phyloP scores from a whole-genome alignment of 2,329 filamentous ascomycete species.

The Monascus ruber region DNA sequence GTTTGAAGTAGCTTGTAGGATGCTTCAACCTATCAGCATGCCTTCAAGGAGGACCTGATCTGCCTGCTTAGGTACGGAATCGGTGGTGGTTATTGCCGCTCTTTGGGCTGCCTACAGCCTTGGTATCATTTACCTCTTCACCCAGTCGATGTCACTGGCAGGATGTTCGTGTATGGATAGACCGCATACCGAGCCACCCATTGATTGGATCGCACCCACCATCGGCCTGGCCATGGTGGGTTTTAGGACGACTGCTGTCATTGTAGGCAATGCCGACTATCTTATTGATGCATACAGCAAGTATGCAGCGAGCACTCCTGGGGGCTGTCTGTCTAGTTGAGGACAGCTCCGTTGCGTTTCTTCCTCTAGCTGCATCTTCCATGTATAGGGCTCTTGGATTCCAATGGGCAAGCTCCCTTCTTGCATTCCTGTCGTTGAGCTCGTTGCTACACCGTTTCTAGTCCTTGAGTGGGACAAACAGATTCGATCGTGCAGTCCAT shows the following conservation, averaged over 20 bases:
- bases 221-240: slow-evolving; percentile 28
- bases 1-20: no score
- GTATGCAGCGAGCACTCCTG: slow-evolving; percentile 36
- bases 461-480: slow-evolving; percentile 27
- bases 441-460: slow-evolving; percentile 26
- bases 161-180: slow-evolving; percentile 29
- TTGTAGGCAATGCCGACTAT: slow-evolving; percentile 39
- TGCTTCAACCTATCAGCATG: slow-evolving; percentile 5
- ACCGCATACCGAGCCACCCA: slow-evolving; percentile 13
- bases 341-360: slow-evolving; percentile 32
- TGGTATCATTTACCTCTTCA: slow-evolving; percentile 34
- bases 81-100: slow-evolving; percentile 32
- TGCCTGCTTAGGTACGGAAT: slow-evolving; percentile 30
- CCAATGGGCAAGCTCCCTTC: slow-evolving; percentile 29
- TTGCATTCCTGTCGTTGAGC: slow-evolving; percentile 28
- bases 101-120: slow-evolving; percentile 35
- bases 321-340: slow-evolving; percentile 35
- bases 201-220: slow-evolving; percentile 28
- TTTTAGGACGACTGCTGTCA: slow-evolving; percentile 31
- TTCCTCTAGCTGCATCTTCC: slow-evolving; percentile 30
- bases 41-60: slow-evolving; percentile 24
- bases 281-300: slow-evolving; percentile 39
- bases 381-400: slow-evolving; percentile 27
- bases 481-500: slow-evolving; percentile 19
- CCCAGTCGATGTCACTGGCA: slow-evolving; percentile 27